Percentiles rank a stretch among this genome's conserved stretches.
Evolutionary conservation across 164 flowering plant species (phyloP).

Genomic region (Tinospora cordifolia): DNA sequence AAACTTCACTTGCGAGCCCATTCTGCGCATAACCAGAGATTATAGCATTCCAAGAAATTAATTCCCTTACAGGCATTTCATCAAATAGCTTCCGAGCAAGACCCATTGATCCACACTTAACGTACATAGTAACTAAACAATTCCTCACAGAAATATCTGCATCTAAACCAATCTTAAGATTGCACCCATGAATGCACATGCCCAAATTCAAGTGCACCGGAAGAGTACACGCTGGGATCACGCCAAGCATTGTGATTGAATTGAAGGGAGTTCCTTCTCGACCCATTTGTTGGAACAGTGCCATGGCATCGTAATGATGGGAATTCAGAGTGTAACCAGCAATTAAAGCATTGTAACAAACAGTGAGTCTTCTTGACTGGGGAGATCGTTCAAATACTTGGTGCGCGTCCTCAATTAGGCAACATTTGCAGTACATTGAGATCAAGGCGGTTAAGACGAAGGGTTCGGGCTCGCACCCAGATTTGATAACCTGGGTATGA

Average conservation of each 20-base stretch:
- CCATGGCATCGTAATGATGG: conserved; percentile 30
- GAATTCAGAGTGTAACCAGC: conserved; percentile 49
- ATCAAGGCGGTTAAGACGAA: conserved; percentile 62
- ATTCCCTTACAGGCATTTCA: conserved; percentile 44
- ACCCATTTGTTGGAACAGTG: conserved; percentile 52
- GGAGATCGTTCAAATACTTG: conserved; percentile 61
- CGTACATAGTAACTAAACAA: conserved; percentile 73
- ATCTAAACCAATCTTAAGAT: neutral
- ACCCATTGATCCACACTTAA: conserved; percentile 48
- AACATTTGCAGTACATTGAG: conserved; percentile 50
- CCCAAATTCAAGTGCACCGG: conserved; percentile 45
- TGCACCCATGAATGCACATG: conserved; percentile 31
- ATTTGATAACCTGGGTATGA: conserved; percentile 51
- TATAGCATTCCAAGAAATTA: conserved; percentile 92
- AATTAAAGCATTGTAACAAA: conserved; percentile 71
- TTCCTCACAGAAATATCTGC: conserved; percentile 38
- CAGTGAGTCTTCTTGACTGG: conserved; percentile 24
- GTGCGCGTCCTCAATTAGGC: conserved; percentile 31
- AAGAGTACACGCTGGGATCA: conserved; percentile 44
- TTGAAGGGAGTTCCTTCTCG: conserved; percentile 34
- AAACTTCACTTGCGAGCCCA: conserved; percentile 55
- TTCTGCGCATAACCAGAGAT: conserved; percentile 80
- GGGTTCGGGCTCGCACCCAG: conserved; percentile 51
- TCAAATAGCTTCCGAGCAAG: conserved; percentile 51
- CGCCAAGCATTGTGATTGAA: conserved; percentile 58